Percentiles rank a stretch among this genome's conserved stretches.
Conservation (phyloP, 2,329 filamentous ascomycete species). For the Cordyceps militaris region DNA sequence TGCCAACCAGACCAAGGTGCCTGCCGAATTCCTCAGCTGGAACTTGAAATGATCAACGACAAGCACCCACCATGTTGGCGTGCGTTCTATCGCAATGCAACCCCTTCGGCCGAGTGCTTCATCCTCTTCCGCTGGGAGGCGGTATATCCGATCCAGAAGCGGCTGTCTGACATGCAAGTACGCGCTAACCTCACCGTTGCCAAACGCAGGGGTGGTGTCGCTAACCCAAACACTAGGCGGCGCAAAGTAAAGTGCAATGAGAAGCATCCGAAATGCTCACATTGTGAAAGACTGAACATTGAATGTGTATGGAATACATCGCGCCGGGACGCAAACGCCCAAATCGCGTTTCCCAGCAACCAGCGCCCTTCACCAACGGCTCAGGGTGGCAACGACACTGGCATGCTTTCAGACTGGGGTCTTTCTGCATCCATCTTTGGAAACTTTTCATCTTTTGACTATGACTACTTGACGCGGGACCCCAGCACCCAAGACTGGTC, state of each 20-base stretch:
- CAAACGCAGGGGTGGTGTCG: too few relatives aligned
- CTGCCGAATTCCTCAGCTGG: too few relatives aligned
- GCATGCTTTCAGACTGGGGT: not conserved
- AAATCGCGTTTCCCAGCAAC: not conserved
- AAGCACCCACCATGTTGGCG: too few relatives aligned
- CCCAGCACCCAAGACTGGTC: not conserved
- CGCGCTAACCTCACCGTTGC: not conserved
- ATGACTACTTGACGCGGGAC: not conserved
- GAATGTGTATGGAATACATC: not conserved
- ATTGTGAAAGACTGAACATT: not conserved
- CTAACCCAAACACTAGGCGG: not conserved
- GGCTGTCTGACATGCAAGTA: not conserved
- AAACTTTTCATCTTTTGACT: not conserved
- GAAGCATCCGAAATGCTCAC: not conserved
- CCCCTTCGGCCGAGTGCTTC: not conserved
- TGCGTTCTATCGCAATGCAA: not conserved
- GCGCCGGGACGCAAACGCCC: not conserved
- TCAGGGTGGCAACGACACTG: not conserved
- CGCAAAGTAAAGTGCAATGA: not conserved
- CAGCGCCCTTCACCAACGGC: not conserved
- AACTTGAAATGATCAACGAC: too few relatives aligned
- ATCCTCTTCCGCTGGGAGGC: not conserved
- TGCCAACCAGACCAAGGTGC: too few relatives aligned
- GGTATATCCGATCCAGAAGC: not conserved
- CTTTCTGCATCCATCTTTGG: not conserved